phyloP scores from a whole-genome alignment of 805 yeast species.

The Wickerhamomyces ciferrii region DNA sequence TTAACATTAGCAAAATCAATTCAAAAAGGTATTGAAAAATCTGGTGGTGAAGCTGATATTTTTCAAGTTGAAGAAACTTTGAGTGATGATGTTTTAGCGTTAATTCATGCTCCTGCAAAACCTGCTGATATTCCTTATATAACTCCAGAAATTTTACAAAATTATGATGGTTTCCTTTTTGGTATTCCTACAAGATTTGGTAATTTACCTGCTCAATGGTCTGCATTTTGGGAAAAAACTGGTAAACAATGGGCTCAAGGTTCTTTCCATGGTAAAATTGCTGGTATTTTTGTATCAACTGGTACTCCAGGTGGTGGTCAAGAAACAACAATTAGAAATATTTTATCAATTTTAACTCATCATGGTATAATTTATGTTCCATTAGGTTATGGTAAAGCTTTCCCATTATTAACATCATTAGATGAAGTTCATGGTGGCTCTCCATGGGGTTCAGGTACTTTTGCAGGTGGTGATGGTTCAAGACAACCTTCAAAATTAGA shows the following conservation, averaged over 20 bases:
- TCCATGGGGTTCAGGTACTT: constrained; percentile 84
- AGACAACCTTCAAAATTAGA: constrained; percentile 64
- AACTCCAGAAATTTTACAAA: constrained; percentile 42
- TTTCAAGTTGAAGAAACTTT: constrained; percentile 77
- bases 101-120: constrained; percentile 59
- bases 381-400: constrained; percentile 61
- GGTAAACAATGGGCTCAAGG: constrained; percentile 76
- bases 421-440: constrained; percentile 77
- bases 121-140: constrained; percentile 57
- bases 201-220: constrained; percentile 69
- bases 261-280: constrained; percentile 64
- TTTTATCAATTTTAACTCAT: constrained; percentile 58
- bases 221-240: constrained; percentile 70
- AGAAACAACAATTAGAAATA: constrained; percentile 57
- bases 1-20: constrained; percentile 60
- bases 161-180: constrained; percentile 65
- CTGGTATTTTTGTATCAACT: constrained; percentile 66
- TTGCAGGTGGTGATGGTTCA: constrained; percentile 72
- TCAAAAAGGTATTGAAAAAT: constrained; percentile 57
- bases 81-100: constrained; percentile 47
- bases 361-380: constrained; percentile 79
- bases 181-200: constrained; percentile 80
- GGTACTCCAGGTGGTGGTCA: constrained; percentile 78
- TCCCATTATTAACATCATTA: constrained; percentile 48
- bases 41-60: constrained; percentile 63